A percentile compares a stretch with the other conserved stretches of the same genome.
Evolutionary conservation across 176 grass and related monocot species (phyloP).

Genomic region (Aegilops bicornis): DNA sequence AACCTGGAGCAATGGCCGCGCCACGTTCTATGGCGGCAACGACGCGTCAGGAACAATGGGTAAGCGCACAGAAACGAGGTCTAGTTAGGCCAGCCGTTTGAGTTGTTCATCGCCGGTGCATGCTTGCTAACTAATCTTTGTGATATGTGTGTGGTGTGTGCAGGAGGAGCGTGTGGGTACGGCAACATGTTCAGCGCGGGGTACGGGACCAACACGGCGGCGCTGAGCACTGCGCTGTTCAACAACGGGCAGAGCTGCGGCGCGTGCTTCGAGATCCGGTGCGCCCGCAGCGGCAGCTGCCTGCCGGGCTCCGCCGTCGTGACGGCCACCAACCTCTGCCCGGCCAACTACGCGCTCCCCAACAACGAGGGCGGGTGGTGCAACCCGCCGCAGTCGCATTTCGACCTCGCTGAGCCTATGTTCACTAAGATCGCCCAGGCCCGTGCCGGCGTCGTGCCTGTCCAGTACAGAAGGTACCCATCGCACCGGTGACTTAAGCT

Average conservation of each 20-base stretch:
- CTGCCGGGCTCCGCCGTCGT: constrained; percentile 29
- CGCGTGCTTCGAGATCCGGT: constrained; percentile 60
- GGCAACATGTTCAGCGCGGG: constrained; percentile 46
- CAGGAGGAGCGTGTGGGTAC: constrained; percentile 71
- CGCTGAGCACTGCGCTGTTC: constrained; percentile 52
- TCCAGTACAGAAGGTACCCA: constrained; percentile 31
- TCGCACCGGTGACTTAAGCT: not conserved
- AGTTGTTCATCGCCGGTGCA: not conserved
- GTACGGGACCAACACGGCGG: constrained; percentile 55
- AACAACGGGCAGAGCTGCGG: constrained; percentile 56
- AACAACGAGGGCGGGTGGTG: constrained; percentile 60
- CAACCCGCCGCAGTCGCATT: constrained; percentile 59
- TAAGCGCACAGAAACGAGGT: constrained; percentile 13
- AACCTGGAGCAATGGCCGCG: constrained; percentile 19
- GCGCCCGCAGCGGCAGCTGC: constrained; percentile 35
- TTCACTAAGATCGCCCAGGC: constrained; percentile 44
- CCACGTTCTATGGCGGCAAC: constrained; percentile 58
- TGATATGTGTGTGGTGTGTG: not conserved
- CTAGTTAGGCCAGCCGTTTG: not conserved
- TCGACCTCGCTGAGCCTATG: constrained; percentile 44
- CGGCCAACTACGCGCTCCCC: constrained; percentile 45
- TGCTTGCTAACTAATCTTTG: not conserved
- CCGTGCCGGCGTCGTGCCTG: constrained; percentile 44
- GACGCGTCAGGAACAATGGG: constrained; percentile 62
- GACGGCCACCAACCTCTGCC: constrained; percentile 65